Percentiles rank a stretch among this genome's conserved stretches.
phyloP scores from a whole-genome alignment of 805 yeast genomes.

The Wickerhamiella azymoides region DNA sequence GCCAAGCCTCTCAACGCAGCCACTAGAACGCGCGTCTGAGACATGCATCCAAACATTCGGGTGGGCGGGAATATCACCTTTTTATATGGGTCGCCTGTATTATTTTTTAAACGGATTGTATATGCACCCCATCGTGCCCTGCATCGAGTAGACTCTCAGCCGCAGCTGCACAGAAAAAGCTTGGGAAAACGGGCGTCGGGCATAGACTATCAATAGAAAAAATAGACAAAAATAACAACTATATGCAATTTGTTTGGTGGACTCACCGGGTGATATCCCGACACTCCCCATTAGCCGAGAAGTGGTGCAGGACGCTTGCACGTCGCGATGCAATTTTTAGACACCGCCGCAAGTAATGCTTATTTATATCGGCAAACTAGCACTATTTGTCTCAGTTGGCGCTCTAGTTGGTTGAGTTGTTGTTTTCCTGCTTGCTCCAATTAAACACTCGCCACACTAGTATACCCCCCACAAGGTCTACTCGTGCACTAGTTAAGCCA shows the following conservation, averaged over 20 bases:
- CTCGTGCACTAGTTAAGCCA: neutral
- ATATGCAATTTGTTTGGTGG: too few species aligned
- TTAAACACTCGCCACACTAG: neutral
- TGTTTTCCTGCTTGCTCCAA: neutral
- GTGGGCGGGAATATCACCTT: too few species aligned
- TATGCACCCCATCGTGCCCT: too few species aligned
- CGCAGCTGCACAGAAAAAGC: too few species aligned
- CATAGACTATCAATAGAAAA: neutral
- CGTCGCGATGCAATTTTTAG: slow-evolving; percentile 2
- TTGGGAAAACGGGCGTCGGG: too few species aligned
- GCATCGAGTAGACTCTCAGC: too few species aligned
- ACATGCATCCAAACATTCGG: neutral
- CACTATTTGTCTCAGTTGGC: slow-evolving; percentile 5
- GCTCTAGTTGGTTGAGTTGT: neutral
- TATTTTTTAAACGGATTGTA: too few species aligned
- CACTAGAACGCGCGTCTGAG: slow-evolving; percentile 2
- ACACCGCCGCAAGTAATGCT: slow-evolving; percentile 4
- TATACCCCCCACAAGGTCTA: neutral
- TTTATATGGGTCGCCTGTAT: too few species aligned
- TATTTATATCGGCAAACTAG: slow-evolving; percentile 5
- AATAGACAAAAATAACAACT: neutral
- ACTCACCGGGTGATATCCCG: too few species aligned
- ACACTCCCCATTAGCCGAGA: too few species aligned
- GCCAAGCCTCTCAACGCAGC: neutral
- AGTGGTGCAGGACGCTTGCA: too few species aligned